These are phyloP conservation scores for Marasmius fiardii DNA, from an alignment of 1,284 basidiomycete genomes.

Conservation along the genomic window DNA sequence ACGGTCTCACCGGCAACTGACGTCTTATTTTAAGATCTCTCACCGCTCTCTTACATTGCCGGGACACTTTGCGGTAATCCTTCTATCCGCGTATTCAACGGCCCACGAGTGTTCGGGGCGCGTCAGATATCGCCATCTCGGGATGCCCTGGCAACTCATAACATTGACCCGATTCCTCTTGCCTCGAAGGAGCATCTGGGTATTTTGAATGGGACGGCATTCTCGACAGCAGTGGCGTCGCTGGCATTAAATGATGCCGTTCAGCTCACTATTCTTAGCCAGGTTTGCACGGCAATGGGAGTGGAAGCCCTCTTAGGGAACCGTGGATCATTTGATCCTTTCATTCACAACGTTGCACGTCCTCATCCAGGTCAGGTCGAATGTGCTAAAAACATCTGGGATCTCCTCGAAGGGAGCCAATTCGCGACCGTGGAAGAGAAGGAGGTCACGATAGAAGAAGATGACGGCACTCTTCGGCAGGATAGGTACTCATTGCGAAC, in stretches of 20 bases:
- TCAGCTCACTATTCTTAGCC: constrained; percentile 67
- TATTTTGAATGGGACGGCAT: constrained; percentile 82
- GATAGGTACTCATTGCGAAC: constrained; percentile 75
- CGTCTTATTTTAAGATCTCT: constrained; percentile 47
- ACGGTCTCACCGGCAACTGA: constrained; percentile 9
- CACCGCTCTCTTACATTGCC: constrained; percentile 83
- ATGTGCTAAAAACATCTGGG: constrained; percentile 64
- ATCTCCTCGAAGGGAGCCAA: constrained; percentile 67
- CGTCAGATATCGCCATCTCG: constrained; percentile 57
- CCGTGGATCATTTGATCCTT: constrained; percentile 72
- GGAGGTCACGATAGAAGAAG: constrained; percentile 64
- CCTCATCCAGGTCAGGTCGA: constrained; percentile 90
- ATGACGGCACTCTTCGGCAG: constrained; percentile 59
- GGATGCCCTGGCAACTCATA: constrained; percentile 65
- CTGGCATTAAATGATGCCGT: constrained; percentile 72
- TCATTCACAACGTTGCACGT: constrained; percentile 75
- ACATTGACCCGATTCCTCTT: constrained; percentile 66
- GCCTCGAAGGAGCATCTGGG: constrained; percentile 83
- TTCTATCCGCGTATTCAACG: constrained; percentile 72
- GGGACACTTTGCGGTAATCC: constrained; percentile 77
- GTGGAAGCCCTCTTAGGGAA: constrained; percentile 78
- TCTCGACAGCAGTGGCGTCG: constrained; percentile 64
- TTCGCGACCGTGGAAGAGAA: constrained; percentile 65
- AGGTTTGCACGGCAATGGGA: constrained; percentile 82
- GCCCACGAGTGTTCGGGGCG: constrained; percentile 47